Percentiles rank a stretch among this genome's conserved stretches.
Evolutionary conservation across 768 basidiomycete species (phyloP).

Genomic region (Lentinula guzmanii): DNA sequence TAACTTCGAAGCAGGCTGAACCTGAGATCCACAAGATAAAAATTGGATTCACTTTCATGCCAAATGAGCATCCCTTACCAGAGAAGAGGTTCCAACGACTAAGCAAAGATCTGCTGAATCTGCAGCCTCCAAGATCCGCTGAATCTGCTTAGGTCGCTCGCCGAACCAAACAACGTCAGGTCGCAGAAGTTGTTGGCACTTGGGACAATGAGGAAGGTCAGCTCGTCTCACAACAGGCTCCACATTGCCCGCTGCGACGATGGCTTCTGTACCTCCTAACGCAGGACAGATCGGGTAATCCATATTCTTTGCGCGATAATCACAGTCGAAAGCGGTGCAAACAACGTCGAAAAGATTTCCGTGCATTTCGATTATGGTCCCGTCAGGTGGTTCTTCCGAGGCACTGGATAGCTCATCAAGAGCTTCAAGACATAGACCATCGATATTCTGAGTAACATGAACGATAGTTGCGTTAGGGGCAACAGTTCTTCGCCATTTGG

Average conservation of each 20-base stretch:
- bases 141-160: constrained; percentile 16
- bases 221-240: constrained; percentile 10
- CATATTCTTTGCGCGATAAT: constrained; percentile 9
- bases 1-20: constrained; percentile 15
- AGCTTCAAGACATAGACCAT: constrained; percentile 12
- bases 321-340: constrained; percentile 18
- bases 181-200: constrained; percentile 18
- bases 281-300: constrained; percentile 16
- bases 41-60: neutral
- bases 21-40: neutral
- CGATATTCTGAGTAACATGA: constrained; percentile 18
- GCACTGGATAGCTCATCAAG: neutral
- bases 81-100: constrained; percentile 22
- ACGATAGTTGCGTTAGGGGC: constrained; percentile 10
- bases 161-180: constrained; percentile 29
- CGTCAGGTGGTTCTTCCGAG: neutral
- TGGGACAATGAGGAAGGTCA: constrained; percentile 17
- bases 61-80: constrained; percentile 3
- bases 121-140: constrained; percentile 15
- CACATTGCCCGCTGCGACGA: constrained; percentile 5
- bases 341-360: constrained; percentile 17
- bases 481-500: neutral
- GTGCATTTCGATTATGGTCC: constrained; percentile 22
- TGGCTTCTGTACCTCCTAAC: constrained; percentile 13
- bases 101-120: constrained; percentile 20